phyloP scores from a whole-genome alignment of 331 rosid genomes.

The Phaseolus coccineus region DNA sequence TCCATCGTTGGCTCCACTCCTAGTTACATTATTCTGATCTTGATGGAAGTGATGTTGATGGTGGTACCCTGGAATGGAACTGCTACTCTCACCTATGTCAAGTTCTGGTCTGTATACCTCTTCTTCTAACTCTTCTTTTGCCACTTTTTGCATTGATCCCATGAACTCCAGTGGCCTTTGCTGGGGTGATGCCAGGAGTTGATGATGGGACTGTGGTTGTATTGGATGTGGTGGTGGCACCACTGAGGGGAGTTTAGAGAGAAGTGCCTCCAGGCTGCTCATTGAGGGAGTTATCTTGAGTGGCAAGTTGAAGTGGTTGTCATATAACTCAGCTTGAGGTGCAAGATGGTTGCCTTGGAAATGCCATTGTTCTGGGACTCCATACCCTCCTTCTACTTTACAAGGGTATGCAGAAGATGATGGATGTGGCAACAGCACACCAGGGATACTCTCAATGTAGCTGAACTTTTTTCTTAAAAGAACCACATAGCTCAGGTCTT shows the following conservation, averaged over 20 bases:
- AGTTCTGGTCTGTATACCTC: slow-evolving; percentile 62
- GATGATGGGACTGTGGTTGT: slow-evolving; percentile 36
- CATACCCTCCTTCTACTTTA: slow-evolving; percentile 56
- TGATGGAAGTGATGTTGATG: slow-evolving; percentile 54
- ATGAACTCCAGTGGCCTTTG: slow-evolving; percentile 61
- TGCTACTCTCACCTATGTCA: slow-evolving; percentile 71
- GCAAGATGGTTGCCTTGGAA: slow-evolving; percentile 53
- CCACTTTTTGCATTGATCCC: slow-evolving; percentile 60
- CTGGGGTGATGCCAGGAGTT: slow-evolving; percentile 29
- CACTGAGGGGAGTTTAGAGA: slow-evolving; percentile 96
- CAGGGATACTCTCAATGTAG: slow-evolving; percentile 98
- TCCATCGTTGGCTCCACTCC: slow-evolving; percentile 52
- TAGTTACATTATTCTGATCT: slow-evolving; percentile 54
- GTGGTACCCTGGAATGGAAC: slow-evolving; percentile 56
- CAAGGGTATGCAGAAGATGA: slow-evolving; percentile 70
- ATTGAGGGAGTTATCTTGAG: slow-evolving; percentile 87
- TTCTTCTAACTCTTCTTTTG: slow-evolving; percentile 69
- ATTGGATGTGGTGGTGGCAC: slow-evolving; percentile 52
- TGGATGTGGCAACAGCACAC: slow-evolving; percentile 93
- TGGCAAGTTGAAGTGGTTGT: slow-evolving; percentile 51
- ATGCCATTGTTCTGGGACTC: slow-evolving; percentile 64
- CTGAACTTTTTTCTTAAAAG: slow-evolving; percentile 79
- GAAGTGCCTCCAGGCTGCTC: slow-evolving; percentile 98
- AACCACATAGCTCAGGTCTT: slow-evolving; percentile 88
- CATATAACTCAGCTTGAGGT: slow-evolving; percentile 54